Conservation (phyloP, 306 rosid species). For the Fragaria iinumae region DNA sequence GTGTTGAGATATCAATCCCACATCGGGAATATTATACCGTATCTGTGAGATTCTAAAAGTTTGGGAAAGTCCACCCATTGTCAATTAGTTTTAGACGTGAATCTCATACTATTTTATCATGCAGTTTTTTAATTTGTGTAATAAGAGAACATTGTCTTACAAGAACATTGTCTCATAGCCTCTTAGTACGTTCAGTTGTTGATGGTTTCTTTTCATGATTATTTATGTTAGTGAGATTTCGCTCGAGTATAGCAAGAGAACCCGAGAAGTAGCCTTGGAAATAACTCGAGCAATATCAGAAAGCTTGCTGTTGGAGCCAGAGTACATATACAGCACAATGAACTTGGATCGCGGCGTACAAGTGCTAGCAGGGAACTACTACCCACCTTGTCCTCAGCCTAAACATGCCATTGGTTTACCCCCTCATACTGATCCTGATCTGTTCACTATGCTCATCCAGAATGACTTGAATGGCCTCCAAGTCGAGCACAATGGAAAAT, state of each 20-base stretch:
- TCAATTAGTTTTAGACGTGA: too few relatives aligned
- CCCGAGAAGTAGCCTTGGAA: slow-evolving; percentile 13
- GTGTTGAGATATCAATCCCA: too few relatives aligned
- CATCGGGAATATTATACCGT: too few relatives aligned
- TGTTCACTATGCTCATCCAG: slow-evolving; percentile 18
- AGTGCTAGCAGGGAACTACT: slow-evolving; percentile 10
- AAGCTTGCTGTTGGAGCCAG: slow-evolving; percentile 30
- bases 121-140: too few relatives aligned
- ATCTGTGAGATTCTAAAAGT: too few relatives aligned
- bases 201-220: neutral
- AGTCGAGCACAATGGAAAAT: slow-evolving; percentile 24
- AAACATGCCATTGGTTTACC: slow-evolving; percentile 30
- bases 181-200: neutral
- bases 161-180: too few relatives aligned
- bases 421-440: slow-evolving; percentile 27
- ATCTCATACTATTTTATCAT: too few relatives aligned
- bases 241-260: neutral
- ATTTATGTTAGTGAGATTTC: neutral
- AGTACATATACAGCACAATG: slow-evolving; percentile 19
- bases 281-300: slow-evolving; percentile 23
- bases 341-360: slow-evolving; percentile 26
- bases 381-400: slow-evolving; percentile 38
- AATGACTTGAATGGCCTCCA: slow-evolving; percentile 31
- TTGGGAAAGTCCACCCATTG: too few relatives aligned
- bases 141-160: too few relatives aligned